phyloP scores from a whole-genome alignment of 108 stramenopile species.

The Nitzschia inconspicua region DNA sequence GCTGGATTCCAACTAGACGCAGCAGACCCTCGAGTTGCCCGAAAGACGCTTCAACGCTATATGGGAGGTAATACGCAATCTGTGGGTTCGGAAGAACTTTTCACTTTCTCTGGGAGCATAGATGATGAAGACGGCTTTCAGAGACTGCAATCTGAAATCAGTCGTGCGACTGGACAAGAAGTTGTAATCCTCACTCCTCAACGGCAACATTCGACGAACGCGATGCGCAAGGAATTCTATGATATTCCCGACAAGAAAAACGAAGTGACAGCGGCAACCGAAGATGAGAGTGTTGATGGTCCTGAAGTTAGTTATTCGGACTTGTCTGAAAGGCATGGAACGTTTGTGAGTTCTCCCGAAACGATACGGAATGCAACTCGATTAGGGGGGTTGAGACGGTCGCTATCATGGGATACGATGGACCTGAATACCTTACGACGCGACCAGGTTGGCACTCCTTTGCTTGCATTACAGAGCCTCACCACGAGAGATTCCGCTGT shows the following conservation, averaged over 20 bases:
- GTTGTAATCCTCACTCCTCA: too few species aligned
- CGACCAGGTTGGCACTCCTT: slow-evolving; percentile 11
- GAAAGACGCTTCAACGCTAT: slow-evolving; percentile 3
- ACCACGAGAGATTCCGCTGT: slow-evolving; percentile 3
- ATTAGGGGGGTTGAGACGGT: background rate
- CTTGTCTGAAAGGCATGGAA: slow-evolving; percentile 17
- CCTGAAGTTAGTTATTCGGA: slow-evolving; percentile 16
- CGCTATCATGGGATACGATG: slow-evolving; percentile 26
- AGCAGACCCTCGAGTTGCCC: slow-evolving; percentile 6
- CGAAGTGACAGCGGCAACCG: slow-evolving; percentile 8
- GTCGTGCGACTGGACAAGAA: background rate
- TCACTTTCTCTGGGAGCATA: background rate
- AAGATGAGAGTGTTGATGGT: slow-evolving; percentile 18
- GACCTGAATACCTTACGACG: slow-evolving; percentile 5
- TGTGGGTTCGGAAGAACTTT: background rate
- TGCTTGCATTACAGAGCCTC: slow-evolving; percentile 21
- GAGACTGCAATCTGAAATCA: background rate
- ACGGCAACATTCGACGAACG: too few species aligned
- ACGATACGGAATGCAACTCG: slow-evolving; percentile 7
- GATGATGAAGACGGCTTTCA: background rate
- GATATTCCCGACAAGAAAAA: background rate
- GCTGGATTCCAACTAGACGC: slow-evolving; percentile 15
- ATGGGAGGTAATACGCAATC: background rate
- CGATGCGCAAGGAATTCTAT: background rate
- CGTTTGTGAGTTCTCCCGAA: slow-evolving; percentile 19